Base-by-base conservation (phyloP, 1,139 yeast species). In the Arxiozyma telluris region DNA sequence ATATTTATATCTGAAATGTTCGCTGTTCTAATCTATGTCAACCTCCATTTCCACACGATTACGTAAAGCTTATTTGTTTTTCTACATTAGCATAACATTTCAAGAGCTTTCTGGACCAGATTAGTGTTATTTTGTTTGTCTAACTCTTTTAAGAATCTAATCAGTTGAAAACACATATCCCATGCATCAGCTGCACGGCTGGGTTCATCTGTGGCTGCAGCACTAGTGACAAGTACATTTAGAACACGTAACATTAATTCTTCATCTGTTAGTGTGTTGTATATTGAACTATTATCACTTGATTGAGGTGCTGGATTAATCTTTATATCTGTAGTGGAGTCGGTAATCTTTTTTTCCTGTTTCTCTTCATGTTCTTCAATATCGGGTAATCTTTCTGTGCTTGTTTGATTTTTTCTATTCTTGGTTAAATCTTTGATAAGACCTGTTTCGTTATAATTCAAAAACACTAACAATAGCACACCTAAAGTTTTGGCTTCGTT, bases 91-190 rank as follows among this genome's bases (percentile, higher is more conserved):
- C 53, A 52, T 34, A 59, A 45, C 57, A 64, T 53, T 17, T 57
- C 55, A 38, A 65, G 50, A 8, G 70, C 69, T 45, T 60, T 57
- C 20, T 61, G 58, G 2, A 63, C 64, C 44, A 68, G 41, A 5
- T 57, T 50, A 0, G 67, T 63, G 20, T 59, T 56, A 49, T 65
- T 66, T 50, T 65, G 64, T 30, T 57, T 63, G 54, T 77, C 81
- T 27, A 78, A 64, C 11, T 76, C 69, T 55, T 76, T 76, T 56
- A 77, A 69, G 55, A 77, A 75, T 53, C 81, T 64, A 34, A 76
- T 62, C 54, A 78, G 59, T 55, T 78, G 82, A 61, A 77, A 76
- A 38, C 78, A 73, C 57, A 78, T 74, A 41, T 76, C 80, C 73
- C 77, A 78, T 17, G 70, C 62, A 54, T 76, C 80, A 41, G 71